phyloP scores from a whole-genome alignment of 768 basidiomycete species.

The Lactarius sanguifluus region DNA sequence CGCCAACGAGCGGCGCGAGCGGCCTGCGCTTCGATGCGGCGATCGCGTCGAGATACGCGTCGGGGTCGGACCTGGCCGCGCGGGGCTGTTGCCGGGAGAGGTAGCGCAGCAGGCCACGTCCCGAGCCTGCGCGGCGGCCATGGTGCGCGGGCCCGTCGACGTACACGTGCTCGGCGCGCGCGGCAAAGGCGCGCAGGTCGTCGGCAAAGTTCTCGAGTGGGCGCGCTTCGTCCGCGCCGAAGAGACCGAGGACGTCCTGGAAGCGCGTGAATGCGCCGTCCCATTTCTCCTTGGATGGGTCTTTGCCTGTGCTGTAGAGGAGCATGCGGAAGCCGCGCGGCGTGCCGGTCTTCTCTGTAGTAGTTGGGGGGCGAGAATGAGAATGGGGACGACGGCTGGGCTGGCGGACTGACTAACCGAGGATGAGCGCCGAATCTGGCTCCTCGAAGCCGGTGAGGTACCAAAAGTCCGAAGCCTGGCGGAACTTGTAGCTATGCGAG shows the following conservation, averaged over 20 bases:
- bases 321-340: conserved; percentile 84
- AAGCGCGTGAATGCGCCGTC: conserved; percentile 82
- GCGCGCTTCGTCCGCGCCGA: conserved; percentile 74
- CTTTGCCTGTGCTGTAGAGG: conserved; percentile 75
- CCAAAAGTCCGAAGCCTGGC: conserved; percentile 91
- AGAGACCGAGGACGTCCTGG: conserved; percentile 60
- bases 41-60: conserved; percentile 55
- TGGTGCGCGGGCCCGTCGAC: conserved; percentile 38
- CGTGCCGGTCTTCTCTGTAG: conserved; percentile 65
- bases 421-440: conserved; percentile 83
- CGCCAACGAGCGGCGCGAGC: conserved; percentile 68
- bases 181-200: conserved; percentile 56
- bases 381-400: not conserved
- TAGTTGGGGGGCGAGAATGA: not conserved
- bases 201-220: conserved; percentile 55
- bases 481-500: conserved; percentile 80
- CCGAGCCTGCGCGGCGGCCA: not conserved
- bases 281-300: conserved; percentile 83
- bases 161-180: conserved; percentile 47
- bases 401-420: conserved; percentile 49
- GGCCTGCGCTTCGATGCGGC: conserved; percentile 47
- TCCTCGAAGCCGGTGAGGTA: conserved; percentile 97
- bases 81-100: conserved; percentile 27
- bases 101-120: conserved; percentile 28
- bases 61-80: conserved; percentile 46